Evolutionary conservation across 768 basidiomycete species (phyloP).

Genomic region (Phallus indusiatus): DNA sequence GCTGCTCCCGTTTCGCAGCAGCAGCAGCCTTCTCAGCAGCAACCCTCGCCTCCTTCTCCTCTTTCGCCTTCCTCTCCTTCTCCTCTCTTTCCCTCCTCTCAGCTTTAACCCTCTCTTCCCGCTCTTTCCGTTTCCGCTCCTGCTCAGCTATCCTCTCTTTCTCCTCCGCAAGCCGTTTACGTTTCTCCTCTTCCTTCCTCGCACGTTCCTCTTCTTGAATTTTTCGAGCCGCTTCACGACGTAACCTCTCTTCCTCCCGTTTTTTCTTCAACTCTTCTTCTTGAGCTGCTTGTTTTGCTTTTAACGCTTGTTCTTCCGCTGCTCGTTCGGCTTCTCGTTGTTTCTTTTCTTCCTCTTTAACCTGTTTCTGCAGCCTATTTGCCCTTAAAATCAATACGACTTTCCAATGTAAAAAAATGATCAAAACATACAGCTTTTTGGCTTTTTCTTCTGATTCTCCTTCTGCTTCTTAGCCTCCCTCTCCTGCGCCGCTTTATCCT

Average conservation of each 20-base stretch:
- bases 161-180: constrained; percentile 69
- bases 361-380: constrained; percentile 77
- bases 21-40: constrained; percentile 37
- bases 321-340: constrained; percentile 76
- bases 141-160: constrained; percentile 71
- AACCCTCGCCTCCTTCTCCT: constrained; percentile 54
- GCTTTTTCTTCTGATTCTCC: constrained; percentile 99
- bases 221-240: constrained; percentile 67
- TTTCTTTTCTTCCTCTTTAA: constrained; percentile 87
- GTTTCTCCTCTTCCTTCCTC: constrained; percentile 76
- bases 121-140: constrained; percentile 64
- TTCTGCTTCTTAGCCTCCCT: constrained; percentile 88
- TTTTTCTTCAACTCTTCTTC: constrained; percentile 78
- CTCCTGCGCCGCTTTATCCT: constrained; percentile 79
- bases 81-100: constrained; percentile 50
- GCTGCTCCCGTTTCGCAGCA: constrained; percentile 25
- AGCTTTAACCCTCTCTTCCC: constrained; percentile 49
- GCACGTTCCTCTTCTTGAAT: constrained; percentile 75
- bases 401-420: constrained; percentile 1
- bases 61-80: constrained; percentile 51
- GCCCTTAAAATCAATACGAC: constrained; percentile 7
- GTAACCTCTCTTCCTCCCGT: constrained; percentile 78
- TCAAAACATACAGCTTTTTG: constrained; percentile 69
- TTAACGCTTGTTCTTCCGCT: constrained; percentile 71
- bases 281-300: constrained; percentile 63